These are phyloP conservation scores for Annulohypoxylon truncatum DNA, from an alignment of 2,329 filamentous ascomycete genomes.

Conservation along the genomic window DNA sequence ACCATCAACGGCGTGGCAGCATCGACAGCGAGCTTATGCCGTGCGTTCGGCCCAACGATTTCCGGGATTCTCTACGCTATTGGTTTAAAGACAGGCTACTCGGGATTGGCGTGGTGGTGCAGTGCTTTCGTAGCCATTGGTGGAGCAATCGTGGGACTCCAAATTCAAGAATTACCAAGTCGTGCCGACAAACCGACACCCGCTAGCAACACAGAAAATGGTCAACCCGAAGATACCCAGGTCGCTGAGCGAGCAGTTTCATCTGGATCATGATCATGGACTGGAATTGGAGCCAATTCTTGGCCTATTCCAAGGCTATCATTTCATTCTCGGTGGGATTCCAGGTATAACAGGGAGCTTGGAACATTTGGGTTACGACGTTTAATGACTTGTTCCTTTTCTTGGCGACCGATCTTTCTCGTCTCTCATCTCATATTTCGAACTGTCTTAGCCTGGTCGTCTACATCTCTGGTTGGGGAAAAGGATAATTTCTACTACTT, in stretches of 20 bases:
- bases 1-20: constrained; percentile 93
- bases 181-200: constrained; percentile 55
- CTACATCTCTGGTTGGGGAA: constrained; percentile 35
- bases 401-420: constrained; percentile 30
- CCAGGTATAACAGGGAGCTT: constrained; percentile 26
- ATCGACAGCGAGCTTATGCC: constrained; percentile 87
- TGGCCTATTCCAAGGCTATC: constrained; percentile 14
- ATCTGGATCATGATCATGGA: constrained; percentile 20
- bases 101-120: constrained; percentile 93
- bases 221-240: constrained; percentile 25
- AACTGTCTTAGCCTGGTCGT: constrained; percentile 20
- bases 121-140: constrained; percentile 79
- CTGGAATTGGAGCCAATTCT: constrained; percentile 6
- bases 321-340: constrained; percentile 34
- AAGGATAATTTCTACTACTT: constrained; percentile 24
- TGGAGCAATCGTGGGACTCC: constrained; percentile 80
- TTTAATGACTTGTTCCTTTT: constrained; percentile 42
- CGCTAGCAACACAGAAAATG: constrained; percentile 51
- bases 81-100: constrained; percentile 83
- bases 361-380: constrained; percentile 38
- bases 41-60: constrained; percentile 88
- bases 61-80: constrained; percentile 87
- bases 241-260: constrained; percentile 12
- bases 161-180: constrained; percentile 74
- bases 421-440: constrained; percentile 10